Percentiles rank a stretch among this genome's conserved stretches.
Evolutionary conservation across 176 grass and related monocot species (phyloP).

Genomic region (Pontederia paniculata): DNA sequence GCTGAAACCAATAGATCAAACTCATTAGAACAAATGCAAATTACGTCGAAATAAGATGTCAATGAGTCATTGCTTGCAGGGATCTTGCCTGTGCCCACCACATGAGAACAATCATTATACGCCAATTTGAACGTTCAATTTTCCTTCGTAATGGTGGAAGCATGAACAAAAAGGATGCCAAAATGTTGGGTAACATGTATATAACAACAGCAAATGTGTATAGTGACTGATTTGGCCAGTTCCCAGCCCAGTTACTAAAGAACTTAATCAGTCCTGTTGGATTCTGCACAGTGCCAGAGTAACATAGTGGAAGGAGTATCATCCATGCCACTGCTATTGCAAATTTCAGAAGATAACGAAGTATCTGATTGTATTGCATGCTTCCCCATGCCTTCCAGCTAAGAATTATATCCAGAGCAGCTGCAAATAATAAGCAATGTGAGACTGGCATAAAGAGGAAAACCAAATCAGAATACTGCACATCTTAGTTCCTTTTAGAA

Average conservation of each 20-base stretch:
- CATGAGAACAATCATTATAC: slow-evolving; percentile 58
- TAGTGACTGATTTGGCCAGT: slow-evolving; percentile 53
- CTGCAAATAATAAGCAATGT: slow-evolving; percentile 34
- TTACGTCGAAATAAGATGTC: not conserved
- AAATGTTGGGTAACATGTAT: slow-evolving; percentile 87
- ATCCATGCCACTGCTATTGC: slow-evolving; percentile 68
- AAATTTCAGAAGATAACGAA: slow-evolving; percentile 78
- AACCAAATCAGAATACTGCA: slow-evolving; percentile 2
- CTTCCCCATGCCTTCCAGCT: slow-evolving; percentile 91
- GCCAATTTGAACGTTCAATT: slow-evolving; percentile 61
- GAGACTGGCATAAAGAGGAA: slow-evolving; percentile 12
- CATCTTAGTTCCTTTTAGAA: slow-evolving; percentile 1
- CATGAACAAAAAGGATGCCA: slow-evolving; percentile 76
- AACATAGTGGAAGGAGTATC: slow-evolving; percentile 67
- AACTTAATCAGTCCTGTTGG: slow-evolving; percentile 68
- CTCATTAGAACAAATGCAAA: not conserved
- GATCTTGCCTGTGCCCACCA: slow-evolving; percentile 94
- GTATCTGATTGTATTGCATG: slow-evolving; percentile 53
- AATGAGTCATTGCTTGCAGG: slow-evolving; percentile 6
- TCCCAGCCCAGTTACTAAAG: slow-evolving; percentile 73
- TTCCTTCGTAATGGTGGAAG: slow-evolving; percentile 46
- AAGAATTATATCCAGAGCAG: slow-evolving; percentile 67
- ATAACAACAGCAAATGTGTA: slow-evolving; percentile 79
- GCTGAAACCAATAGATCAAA: slow-evolving; percentile 29
- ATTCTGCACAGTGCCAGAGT: slow-evolving; percentile 66